Evolutionary conservation across 2,329 filamentous ascomycete species (phyloP).

Genomic region (Metarhizium humberi): DNA sequence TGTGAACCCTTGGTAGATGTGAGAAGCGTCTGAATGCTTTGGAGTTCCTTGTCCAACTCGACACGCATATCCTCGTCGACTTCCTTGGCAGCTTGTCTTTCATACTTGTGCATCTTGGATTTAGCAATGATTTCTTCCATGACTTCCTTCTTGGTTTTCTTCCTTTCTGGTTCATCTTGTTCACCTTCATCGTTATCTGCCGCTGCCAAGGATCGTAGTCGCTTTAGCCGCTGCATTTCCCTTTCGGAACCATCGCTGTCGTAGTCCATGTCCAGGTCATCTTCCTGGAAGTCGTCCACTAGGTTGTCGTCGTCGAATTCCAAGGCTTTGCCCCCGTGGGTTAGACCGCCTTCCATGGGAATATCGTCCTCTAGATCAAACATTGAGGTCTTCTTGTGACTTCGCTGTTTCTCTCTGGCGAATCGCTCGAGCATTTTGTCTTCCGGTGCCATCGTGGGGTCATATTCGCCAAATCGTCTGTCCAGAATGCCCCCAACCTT

Average conservation of each 20-base stretch:
- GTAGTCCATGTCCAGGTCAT: slow-evolving; percentile 54
- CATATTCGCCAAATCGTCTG: slow-evolving; percentile 89
- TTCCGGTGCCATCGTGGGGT: slow-evolving; percentile 87
- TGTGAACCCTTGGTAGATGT: slow-evolving; percentile 36
- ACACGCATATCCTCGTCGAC: slow-evolving; percentile 83
- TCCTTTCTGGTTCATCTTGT: slow-evolving; percentile 61
- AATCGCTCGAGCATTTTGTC: slow-evolving; percentile 89
- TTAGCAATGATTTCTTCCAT: slow-evolving; percentile 98
- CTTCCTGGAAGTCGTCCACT: slow-evolving; percentile 71
- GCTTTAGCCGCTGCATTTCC: slow-evolving; percentile 45
- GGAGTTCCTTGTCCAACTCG: slow-evolving; percentile 75
- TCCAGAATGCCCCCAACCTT: slow-evolving; percentile 91
- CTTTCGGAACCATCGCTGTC: slow-evolving; percentile 49
- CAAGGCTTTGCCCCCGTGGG: slow-evolving; percentile 73
- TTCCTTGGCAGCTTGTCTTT: slow-evolving; percentile 85
- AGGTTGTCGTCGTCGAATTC: slow-evolving; percentile 46
- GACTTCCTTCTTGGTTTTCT: slow-evolving; percentile 92
- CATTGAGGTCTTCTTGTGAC: slow-evolving; percentile 65
- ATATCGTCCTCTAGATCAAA: slow-evolving; percentile 80
- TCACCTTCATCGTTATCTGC: slow-evolving; percentile 37
- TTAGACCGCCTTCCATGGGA: slow-evolving; percentile 53
- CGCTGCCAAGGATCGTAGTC: slow-evolving; percentile 36
- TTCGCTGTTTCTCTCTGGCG: slow-evolving; percentile 73
- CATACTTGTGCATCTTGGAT: slow-evolving; percentile 90
- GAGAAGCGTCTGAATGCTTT: slow-evolving; percentile 65